phyloP scores from a whole-genome alignment of 495 filamentous ascomycete genomes.

The Penicillium turbatum region DNA sequence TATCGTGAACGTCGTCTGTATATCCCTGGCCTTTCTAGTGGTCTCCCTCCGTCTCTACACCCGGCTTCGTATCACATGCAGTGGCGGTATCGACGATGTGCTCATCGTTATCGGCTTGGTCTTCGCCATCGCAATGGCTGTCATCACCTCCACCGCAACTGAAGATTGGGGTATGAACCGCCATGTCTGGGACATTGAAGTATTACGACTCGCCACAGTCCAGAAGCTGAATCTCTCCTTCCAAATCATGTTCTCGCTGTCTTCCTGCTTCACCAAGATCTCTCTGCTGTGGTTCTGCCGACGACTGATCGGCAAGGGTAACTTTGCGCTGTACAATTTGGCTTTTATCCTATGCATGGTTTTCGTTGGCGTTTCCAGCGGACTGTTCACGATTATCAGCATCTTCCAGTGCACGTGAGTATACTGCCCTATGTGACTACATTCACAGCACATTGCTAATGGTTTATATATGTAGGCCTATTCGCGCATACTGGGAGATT shows the following conservation, averaged over 20 bases:
- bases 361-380: constrained; percentile 40
- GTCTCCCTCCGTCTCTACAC: constrained; percentile 47
- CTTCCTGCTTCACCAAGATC: constrained; percentile 52
- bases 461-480: constrained; percentile 43
- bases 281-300: constrained; percentile 57
- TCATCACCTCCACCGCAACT: constrained; percentile 38
- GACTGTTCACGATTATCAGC: constrained; percentile 46
- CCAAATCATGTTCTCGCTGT: constrained; percentile 50
- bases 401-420: constrained; percentile 57
- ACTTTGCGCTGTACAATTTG: constrained; percentile 34
- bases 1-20: constrained; percentile 40
- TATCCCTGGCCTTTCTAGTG: constrained; percentile 36
- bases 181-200: constrained; percentile 52
- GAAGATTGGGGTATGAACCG: constrained; percentile 51
- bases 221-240: constrained; percentile 48
- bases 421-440: background rate
- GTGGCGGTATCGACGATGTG: constrained; percentile 47
- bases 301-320: constrained; percentile 43
- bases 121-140: constrained; percentile 40
- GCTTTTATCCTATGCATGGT: constrained; percentile 42
- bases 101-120: constrained; percentile 40
- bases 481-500: constrained; percentile 51
- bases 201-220: constrained; percentile 26
- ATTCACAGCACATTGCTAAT: background rate
- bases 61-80: constrained; percentile 41